These are phyloP conservation scores for Microbotryum violaceum DNA, from an alignment of 1,284 basidiomycete species.

Conservation along the genomic window DNA sequence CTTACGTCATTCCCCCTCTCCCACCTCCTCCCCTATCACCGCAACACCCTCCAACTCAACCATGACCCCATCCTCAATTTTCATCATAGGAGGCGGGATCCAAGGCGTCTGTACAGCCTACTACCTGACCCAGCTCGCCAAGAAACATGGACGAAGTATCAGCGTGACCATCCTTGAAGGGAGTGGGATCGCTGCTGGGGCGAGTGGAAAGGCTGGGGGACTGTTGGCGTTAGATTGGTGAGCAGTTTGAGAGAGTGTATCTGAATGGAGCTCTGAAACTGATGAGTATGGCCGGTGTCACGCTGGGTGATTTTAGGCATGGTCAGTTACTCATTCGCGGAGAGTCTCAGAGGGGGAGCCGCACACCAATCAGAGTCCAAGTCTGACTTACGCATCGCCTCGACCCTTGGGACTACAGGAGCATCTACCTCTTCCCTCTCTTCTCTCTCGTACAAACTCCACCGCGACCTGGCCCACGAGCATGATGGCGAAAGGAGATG, in stretches of 20 bases:
- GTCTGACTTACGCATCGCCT: no score
- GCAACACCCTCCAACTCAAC: no score
- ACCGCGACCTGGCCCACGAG: constrained; percentile 65
- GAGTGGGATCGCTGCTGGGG: constrained; percentile 53
- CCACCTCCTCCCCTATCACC: no score
- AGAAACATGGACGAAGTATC: constrained; percentile 8
- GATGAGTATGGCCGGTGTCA: no score
- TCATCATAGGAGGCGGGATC: constrained; percentile 52
- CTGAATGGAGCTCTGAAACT: no score
- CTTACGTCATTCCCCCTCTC: constrained; percentile 6
- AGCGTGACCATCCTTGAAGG: constrained; percentile 62
- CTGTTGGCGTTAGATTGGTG: constrained; percentile 79
- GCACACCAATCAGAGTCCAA: no score
- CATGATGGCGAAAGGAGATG: constrained; percentile 65
- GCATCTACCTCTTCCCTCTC: constrained; percentile 50
- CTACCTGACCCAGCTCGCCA: constrained; percentile 49
- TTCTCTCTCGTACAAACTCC: constrained; percentile 68
- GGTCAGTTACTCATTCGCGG: no score
- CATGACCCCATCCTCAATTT: constrained; percentile 21
- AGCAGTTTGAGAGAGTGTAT: background rate
- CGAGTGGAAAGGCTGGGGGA: constrained; percentile 84
- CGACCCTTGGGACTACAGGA: constrained; percentile 12
- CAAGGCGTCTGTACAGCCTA: constrained; percentile 78
- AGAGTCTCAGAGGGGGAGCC: no score
- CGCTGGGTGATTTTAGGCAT: no score